phyloP scores from a whole-genome alignment of 129 eudicot genomes.

The Helianthus tuberosus region DNA sequence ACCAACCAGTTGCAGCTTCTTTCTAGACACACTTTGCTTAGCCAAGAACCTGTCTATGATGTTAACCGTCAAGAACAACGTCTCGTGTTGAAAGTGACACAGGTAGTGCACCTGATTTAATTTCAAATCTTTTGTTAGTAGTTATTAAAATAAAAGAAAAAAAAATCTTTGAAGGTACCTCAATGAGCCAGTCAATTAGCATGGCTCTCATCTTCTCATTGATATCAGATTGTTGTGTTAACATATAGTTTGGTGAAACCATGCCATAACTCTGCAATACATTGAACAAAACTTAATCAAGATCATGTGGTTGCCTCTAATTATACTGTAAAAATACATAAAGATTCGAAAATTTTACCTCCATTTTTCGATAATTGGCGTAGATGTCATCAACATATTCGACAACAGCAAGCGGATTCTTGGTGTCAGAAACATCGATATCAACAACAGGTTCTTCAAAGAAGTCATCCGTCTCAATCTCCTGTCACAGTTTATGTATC shows the following conservation, averaged over 20 bases:
- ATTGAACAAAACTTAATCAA: not conserved
- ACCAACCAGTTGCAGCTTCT: slow-evolving; percentile 92
- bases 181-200: slow-evolving; percentile 76
- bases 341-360: slow-evolving; percentile 44
- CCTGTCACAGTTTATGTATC: slow-evolving; percentile 2
- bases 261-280: not conserved
- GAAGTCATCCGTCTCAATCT: slow-evolving; percentile 85
- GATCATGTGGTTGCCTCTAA: not conserved
- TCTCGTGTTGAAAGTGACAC: slow-evolving; percentile 80
- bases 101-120: slow-evolving; percentile 80
- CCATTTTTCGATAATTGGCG: slow-evolving; percentile 64
- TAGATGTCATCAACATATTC: slow-evolving; percentile 86
- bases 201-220: not conserved
- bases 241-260: slow-evolving; percentile 6
- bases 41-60: slow-evolving; percentile 83
- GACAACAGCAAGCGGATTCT: slow-evolving; percentile 60
- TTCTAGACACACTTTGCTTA: slow-evolving; percentile 61
- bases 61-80: slow-evolving; percentile 80
- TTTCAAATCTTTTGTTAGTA: slow-evolving; percentile 9
- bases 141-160: not conserved
- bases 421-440: slow-evolving; percentile 63
- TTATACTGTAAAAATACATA: not conserved
- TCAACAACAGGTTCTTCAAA: slow-evolving; percentile 64
- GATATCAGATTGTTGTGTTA: slow-evolving; percentile 1
- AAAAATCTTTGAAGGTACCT: not conserved